A percentile compares a stretch with the other conserved stretches of the same genome.
phyloP scores from a whole-genome alignment of 768 basidiomycete genomes.

The Hypholoma fasciculare region DNA sequence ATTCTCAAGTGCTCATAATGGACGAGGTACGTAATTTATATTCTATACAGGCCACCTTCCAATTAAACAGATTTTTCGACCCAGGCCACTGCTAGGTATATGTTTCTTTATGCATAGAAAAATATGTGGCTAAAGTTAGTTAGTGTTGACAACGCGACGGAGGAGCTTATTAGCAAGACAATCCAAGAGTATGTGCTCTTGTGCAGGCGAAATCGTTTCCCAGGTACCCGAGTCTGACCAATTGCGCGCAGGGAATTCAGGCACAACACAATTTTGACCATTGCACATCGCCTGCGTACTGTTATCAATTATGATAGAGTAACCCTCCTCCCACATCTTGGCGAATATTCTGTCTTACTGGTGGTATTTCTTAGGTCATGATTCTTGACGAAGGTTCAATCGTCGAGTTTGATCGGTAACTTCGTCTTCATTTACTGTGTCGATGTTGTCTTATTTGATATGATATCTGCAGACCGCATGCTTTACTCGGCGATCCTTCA shows the following conservation, averaged over 20 bases:
- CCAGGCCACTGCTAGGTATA: slow-evolving; percentile 23
- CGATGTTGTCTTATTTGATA: background rate
- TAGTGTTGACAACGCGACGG: slow-evolving; percentile 80
- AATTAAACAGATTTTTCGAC: background rate
- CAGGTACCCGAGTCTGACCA: background rate
- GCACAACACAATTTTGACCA: slow-evolving; percentile 79
- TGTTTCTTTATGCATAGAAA: background rate
- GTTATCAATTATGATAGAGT: slow-evolving; percentile 85
- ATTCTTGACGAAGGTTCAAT: slow-evolving; percentile 75
- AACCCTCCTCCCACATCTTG: slow-evolving; percentile 22
- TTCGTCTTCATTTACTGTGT: too few species aligned
- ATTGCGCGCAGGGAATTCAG: slow-evolving; percentile 59
- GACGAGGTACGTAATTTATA: slow-evolving; percentile 53
- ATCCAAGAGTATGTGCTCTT: slow-evolving; percentile 60
- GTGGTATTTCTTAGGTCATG: slow-evolving; percentile 54
- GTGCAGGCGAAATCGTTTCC: background rate
- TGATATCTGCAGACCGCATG: background rate
- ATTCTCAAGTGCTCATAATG: slow-evolving; percentile 79
- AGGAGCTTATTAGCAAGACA: slow-evolving; percentile 78
- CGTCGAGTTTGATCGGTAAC: slow-evolving; percentile 63
- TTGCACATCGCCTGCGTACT: slow-evolving; percentile 77
- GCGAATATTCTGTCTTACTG: background rate
- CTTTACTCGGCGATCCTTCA: slow-evolving; percentile 13
- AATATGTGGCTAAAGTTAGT: background rate
- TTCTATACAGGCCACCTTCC: background rate